phyloP scores from a whole-genome alignment of 2,329 filamentous ascomycete genomes.

The Coniochaeta ligniaria region DNA sequence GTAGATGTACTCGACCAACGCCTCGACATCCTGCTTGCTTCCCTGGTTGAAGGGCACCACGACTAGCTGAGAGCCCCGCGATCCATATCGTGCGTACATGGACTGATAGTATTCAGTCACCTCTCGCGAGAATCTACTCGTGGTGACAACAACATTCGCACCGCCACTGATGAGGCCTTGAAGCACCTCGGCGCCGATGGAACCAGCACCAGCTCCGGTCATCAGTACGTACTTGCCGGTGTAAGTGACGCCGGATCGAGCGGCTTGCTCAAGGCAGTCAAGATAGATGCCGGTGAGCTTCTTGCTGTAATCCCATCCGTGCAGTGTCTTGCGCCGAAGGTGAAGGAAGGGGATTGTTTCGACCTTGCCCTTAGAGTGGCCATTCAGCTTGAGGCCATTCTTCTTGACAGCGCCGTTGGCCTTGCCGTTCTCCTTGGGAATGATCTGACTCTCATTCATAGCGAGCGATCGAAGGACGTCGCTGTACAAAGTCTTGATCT shows the following conservation, averaged over 20 bases:
- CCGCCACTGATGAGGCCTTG: conserved; percentile 95
- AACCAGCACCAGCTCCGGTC: conserved; percentile 96
- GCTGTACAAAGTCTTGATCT: conserved; percentile 92
- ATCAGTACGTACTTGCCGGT: conserved; percentile 94
- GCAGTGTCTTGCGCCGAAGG: conserved; percentile 84
- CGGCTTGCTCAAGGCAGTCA: conserved; percentile 83
- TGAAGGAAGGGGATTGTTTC: conserved; percentile 98
- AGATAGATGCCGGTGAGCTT: conserved; percentile 92
- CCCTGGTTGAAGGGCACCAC: conserved; percentile 99
- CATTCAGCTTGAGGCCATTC: conserved; percentile 40
- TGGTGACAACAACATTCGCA: conserved; percentile 94
- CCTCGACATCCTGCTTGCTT: conserved; percentile 95
- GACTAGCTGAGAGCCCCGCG: conserved; percentile 89
- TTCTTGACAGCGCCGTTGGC: conserved; percentile 41
- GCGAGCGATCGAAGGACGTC: conserved; percentile 89
- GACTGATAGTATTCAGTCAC: conserved; percentile 99
- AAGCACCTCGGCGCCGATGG: conserved; percentile 93
- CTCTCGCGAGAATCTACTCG: conserved; percentile 90
- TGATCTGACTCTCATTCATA: conserved; percentile 98
- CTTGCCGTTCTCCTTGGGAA: conserved; percentile 78
- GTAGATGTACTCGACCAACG: conserved; percentile 92
- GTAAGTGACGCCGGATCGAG: conserved; percentile 81
- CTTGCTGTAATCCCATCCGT: conserved; percentile 99
- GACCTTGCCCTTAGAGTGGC: conserved; percentile 74
- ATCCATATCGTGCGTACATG: conserved; percentile 93